A percentile compares a stretch with the other conserved stretches of the same genome.
Evolutionary conservation across 23 red algal species (phyloP).

Genomic region (Agarophyton chilense): DNA sequence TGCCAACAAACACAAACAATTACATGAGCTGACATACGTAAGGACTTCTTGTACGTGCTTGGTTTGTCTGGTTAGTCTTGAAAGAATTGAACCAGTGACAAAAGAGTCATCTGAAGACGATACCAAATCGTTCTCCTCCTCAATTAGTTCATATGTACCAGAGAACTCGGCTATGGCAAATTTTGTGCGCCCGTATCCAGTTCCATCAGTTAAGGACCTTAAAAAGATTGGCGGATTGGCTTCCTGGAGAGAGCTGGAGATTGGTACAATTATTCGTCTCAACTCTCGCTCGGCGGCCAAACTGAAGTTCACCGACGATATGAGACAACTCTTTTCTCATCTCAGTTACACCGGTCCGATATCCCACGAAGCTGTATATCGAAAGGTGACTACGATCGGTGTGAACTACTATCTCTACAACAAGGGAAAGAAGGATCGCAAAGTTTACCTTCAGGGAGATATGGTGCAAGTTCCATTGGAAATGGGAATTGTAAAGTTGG

Average conservation of each 20-base stretch:
- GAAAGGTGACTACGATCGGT: constrained; percentile 71
- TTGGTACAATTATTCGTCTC: constrained; percentile 56
- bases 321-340: constrained; percentile 63
- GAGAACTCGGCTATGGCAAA: constrained; percentile 72
- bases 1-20: constrained; percentile 9
- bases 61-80: constrained; percentile 23
- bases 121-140: constrained; percentile 21
- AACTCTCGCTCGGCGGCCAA: constrained; percentile 50
- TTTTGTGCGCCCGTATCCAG: constrained; percentile 41
- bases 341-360: constrained; percentile 58
- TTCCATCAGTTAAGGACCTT: constrained; percentile 29
- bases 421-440: constrained; percentile 70
- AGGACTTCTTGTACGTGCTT: constrained; percentile 61
- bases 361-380: constrained; percentile 52
- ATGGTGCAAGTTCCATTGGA: constrained; percentile 60
- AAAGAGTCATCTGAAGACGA: constrained; percentile 29
- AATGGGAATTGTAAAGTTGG: constrained; percentile 67
- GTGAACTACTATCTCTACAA: constrained; percentile 72
- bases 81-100: background rate
- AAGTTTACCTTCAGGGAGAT: constrained; percentile 64
- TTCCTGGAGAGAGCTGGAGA: constrained; percentile 54
- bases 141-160: constrained; percentile 26
- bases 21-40: constrained; percentile 68
- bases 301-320: constrained; percentile 62
- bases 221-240: constrained; percentile 46